phyloP scores from a whole-genome alignment of 331 rosid species.

The Dryas integrifolia region DNA sequence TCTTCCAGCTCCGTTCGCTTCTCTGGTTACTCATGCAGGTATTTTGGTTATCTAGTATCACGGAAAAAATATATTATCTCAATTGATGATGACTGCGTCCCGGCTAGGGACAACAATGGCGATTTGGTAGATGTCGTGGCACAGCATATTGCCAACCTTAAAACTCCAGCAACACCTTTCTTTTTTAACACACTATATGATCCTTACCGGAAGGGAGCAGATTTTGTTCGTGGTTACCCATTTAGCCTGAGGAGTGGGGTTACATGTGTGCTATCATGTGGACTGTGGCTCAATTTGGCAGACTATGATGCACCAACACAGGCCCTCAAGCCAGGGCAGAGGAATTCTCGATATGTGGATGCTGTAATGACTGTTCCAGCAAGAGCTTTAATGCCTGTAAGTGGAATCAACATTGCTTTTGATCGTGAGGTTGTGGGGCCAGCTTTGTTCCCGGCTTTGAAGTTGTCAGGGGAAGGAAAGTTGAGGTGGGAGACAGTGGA shows the following conservation, averaged over 20 bases:
- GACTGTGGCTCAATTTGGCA: constrained; percentile 90
- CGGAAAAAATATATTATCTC: constrained; percentile 79
- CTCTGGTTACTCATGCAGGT: constrained; percentile 93
- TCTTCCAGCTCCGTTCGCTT: constrained; percentile 61
- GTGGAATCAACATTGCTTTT: constrained; percentile 92
- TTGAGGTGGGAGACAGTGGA: constrained; percentile 96
- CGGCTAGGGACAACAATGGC: constrained; percentile 67
- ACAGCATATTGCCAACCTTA: constrained; percentile 75
- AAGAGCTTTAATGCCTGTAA: constrained; percentile 77
- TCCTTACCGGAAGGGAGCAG: constrained; percentile 87
- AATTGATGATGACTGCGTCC: constrained; percentile 86
- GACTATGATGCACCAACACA: constrained; percentile 97
- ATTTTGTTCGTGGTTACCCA: constrained; percentile 97
- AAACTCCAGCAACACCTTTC: constrained; percentile 96
- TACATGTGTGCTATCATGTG: constrained; percentile 79
- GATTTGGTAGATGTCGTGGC: constrained; percentile 57
- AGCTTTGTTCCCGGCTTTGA: constrained; percentile 78
- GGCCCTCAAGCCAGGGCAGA: constrained; percentile 68
- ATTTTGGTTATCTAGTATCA: constrained; percentile 82
- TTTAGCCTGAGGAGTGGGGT: constrained; percentile 90
- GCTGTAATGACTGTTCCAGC: constrained; percentile 85
- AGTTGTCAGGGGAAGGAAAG: constrained; percentile 81
- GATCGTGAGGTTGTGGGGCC: constrained; percentile 80
- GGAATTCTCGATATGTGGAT: constrained; percentile 78
- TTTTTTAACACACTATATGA: constrained; percentile 95